Evolutionary conservation across 2,329 filamentous ascomycete species (phyloP).

Genomic region (Botrytis medusae): DNA sequence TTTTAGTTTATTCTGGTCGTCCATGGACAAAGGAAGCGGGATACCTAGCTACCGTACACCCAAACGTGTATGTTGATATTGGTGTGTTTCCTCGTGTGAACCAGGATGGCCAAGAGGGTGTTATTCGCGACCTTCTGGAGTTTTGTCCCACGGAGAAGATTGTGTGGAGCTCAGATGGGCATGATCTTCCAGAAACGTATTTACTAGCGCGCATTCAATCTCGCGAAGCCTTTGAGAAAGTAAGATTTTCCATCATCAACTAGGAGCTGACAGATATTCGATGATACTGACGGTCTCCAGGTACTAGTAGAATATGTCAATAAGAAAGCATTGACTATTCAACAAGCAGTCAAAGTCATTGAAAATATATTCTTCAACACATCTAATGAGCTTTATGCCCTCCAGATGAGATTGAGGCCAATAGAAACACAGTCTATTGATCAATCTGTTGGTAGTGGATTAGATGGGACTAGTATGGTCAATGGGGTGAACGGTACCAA

Average conservation of each 20-base stretch:
- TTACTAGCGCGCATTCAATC: slow-evolving; percentile 72
- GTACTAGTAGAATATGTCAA: slow-evolving; percentile 66
- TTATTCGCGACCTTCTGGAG: slow-evolving; percentile 72
- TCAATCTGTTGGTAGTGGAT: neutral
- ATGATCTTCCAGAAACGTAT: slow-evolving; percentile 77
- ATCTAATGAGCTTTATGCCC: slow-evolving; percentile 70
- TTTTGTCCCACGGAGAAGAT: slow-evolving; percentile 73
- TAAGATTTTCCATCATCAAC: slow-evolving; percentile 41
- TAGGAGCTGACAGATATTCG: neutral
- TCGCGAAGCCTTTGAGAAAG: slow-evolving; percentile 66
- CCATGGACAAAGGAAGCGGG: slow-evolving; percentile 77
- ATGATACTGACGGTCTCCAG: slow-evolving; percentile 42
- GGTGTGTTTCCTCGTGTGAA: slow-evolving; percentile 80
- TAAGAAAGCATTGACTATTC: slow-evolving; percentile 59
- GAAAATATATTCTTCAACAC: slow-evolving; percentile 74
- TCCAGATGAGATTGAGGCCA: slow-evolving; percentile 49
- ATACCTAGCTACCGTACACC: slow-evolving; percentile 74
- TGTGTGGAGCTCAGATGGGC: slow-evolving; percentile 77
- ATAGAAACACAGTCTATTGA: neutral
- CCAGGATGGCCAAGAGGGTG: slow-evolving; percentile 69
- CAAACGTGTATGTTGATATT: slow-evolving; percentile 79
- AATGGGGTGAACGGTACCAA: neutral
- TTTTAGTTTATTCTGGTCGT: slow-evolving; percentile 78
- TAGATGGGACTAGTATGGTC: neutral
- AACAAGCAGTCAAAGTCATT: slow-evolving; percentile 63